A percentile compares a stretch with the other conserved stretches of the same genome.
Conservation (phyloP, 257 asterid genomes). For the Fraxinus cuspidata region DNA sequence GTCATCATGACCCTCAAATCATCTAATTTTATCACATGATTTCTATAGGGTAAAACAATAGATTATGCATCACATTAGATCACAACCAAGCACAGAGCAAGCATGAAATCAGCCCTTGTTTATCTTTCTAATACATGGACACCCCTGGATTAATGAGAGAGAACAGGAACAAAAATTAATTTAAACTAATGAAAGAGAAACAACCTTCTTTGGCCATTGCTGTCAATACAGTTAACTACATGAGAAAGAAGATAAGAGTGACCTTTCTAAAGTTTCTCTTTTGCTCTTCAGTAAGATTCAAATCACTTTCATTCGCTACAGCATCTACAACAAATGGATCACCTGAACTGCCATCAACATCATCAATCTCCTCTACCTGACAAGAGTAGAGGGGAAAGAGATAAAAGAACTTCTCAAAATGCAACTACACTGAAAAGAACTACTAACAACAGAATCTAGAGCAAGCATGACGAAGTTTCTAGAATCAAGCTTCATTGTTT, state of each 20-base stretch:
- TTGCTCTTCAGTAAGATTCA: slow-evolving; percentile 85
- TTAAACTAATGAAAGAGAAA: slow-evolving; percentile 16
- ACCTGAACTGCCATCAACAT: slow-evolving; percentile 57
- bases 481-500: slow-evolving; percentile 16
- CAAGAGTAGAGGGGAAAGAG: background rate
- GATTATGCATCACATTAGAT: background rate
- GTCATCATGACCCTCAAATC: background rate
- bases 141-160: background rate
- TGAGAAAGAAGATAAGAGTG: slow-evolving; percentile 20
- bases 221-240: slow-evolving; percentile 6
- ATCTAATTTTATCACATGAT: background rate
- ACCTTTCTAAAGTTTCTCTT: slow-evolving; percentile 87
- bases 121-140: background rate
- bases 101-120: background rate
- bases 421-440: background rate
- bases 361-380: slow-evolving; percentile 98
- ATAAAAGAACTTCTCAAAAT: background rate
- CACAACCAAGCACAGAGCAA: background rate
- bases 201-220: background rate
- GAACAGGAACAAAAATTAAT: background rate
- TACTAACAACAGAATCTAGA: slow-evolving; percentile 6
- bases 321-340: slow-evolving; percentile 92
- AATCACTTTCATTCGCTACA: slow-evolving; percentile 77
- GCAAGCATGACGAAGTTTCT: slow-evolving; percentile 17
- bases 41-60: background rate